Percentiles rank a stretch among this genome's conserved stretches.
Evolutionary conservation across 805 yeast species (phyloP).

Genomic region (Ogataea nonfermentans): DNA sequence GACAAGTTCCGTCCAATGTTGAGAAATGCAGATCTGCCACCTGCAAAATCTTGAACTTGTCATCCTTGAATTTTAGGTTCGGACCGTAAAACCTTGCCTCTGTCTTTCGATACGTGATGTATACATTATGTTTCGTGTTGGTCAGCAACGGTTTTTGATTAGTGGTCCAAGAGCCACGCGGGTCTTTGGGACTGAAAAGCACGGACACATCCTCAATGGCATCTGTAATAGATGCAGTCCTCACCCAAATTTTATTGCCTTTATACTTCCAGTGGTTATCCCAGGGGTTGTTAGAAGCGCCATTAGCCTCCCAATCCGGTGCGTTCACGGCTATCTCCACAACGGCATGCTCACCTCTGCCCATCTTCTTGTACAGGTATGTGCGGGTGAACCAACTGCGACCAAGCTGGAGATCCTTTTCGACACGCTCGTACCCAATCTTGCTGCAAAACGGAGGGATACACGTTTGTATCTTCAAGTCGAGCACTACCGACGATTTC

Average conservation of each 20-base stretch:
- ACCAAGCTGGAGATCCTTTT: slow-evolving; percentile 24
- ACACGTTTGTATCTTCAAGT: slow-evolving; percentile 17
- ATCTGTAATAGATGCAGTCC: slow-evolving; percentile 42
- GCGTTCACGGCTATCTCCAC: slow-evolving; percentile 14
- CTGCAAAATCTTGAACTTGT: slow-evolving; percentile 73
- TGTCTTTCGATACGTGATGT: slow-evolving; percentile 36
- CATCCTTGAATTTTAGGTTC: slow-evolving; percentile 9
- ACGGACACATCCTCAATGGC: slow-evolving; percentile 61
- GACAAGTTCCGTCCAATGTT: slow-evolving; percentile 78
- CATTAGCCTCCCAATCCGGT: slow-evolving; percentile 2
- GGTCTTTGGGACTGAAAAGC: slow-evolving; percentile 77
- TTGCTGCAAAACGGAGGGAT: slow-evolving; percentile 10
- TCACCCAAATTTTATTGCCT: slow-evolving; percentile 49
- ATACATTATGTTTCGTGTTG: slow-evolving; percentile 25
- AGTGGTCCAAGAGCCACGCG: slow-evolving; percentile 65
- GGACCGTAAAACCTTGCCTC: slow-evolving; percentile 4
- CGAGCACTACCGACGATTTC: slow-evolving; percentile 14
- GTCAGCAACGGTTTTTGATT: slow-evolving; percentile 9
- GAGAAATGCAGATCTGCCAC: slow-evolving; percentile 89
- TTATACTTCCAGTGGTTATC: slow-evolving; percentile 2
- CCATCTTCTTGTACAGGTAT: slow-evolving; percentile 18
- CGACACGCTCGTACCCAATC: slow-evolving; percentile 10
- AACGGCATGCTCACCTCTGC: slow-evolving; percentile 16
- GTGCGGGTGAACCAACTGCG: slow-evolving; percentile 11
- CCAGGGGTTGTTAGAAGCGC: too few species aligned